These are phyloP conservation scores for Babesia ovis DNA, from an alignment of 169 alveolate species.

Conservation along the genomic window DNA sequence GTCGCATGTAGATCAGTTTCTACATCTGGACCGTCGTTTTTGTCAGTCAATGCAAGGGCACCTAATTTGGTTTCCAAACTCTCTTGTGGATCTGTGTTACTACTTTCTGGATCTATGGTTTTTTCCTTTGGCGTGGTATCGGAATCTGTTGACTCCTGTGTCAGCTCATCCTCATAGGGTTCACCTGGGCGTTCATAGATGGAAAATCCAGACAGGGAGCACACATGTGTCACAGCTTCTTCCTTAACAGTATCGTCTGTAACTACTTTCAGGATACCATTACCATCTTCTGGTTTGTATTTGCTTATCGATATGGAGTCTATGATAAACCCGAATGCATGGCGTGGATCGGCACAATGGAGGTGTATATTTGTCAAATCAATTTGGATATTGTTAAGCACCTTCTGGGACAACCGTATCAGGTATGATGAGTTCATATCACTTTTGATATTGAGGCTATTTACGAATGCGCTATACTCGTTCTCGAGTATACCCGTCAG, in stretches of 20 bases:
- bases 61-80: not conserved
- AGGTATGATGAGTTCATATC: conserved; percentile 74
- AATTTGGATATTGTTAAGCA: conserved; percentile 80
- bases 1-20: not conserved
- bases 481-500: conserved; percentile 43
- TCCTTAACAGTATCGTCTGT: conserved; percentile 45
- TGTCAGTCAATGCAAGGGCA: not conserved
- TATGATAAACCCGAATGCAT: conserved; percentile 73
- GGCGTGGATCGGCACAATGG: conserved; percentile 74
- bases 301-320: conserved; percentile 74
- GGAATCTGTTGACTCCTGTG: not conserved
- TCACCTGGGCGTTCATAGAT: conserved; percentile 37
- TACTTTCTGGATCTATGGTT: not conserved
- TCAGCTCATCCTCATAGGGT: not conserved
- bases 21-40: not conserved
- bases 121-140: not conserved
- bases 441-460: conserved; percentile 47
- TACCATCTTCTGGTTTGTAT: conserved; percentile 45
- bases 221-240: conserved; percentile 63
- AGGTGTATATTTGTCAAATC: conserved; percentile 80
- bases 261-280: conserved; percentile 29
- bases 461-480: conserved; percentile 62
- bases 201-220: conserved; percentile 58
- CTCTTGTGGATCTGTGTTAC: not conserved
- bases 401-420: conserved; percentile 76